Evolutionary conservation across 164 flowering plant genomes (phyloP), one percentile per base, ranked within the genome.

Genomic region (Vitis labrusca): DNA sequence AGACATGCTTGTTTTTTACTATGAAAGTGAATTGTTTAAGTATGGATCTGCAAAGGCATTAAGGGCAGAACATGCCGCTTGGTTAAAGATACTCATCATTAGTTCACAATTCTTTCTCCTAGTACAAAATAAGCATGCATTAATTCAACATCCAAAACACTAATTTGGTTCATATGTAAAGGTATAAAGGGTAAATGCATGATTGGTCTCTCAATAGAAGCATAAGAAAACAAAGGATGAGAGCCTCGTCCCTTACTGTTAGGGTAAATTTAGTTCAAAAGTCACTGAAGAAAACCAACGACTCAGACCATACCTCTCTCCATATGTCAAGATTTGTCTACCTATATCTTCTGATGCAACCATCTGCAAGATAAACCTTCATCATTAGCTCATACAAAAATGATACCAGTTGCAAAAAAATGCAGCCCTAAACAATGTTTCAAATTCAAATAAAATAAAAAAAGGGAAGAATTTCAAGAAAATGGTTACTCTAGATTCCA

Each of bases 261-360:
- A 12, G 53, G 10, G 52, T 32, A 3, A 27, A 8, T 8, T 47
- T 27, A 9, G 14, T n/a, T n/a, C 27, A 15, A 19, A 56, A 16
- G 59, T 19, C 23, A 61, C 49, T 37, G 2, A 14, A 50, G 8
- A 51, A 50, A 65, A 54, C 2, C 44, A 61, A 8, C 10, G 9
- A n/a, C 51, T 68, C 44, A 50, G 48, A 51, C 13, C 69, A 66
- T 79, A 94, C 99, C 99, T 90, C 74, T 91, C 88, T 53, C 92
- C 92, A 70, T 88, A 93, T 13, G 94, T 91, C 90, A 93, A 81
- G 77, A 95, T 72, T 67, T 95, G 99, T 67, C 91, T 83, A 49
- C 96, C 99, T 12, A 91, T 91, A 73, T 95, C 98, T 83, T 95
- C 99, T 27, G 97, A 75, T 55, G 78, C 94, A 75, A 90, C 81